These are phyloP conservation scores for Lasiodiplodia theobromae DNA, from an alignment of 2,329 filamentous ascomycete species.

Conservation along the genomic window DNA sequence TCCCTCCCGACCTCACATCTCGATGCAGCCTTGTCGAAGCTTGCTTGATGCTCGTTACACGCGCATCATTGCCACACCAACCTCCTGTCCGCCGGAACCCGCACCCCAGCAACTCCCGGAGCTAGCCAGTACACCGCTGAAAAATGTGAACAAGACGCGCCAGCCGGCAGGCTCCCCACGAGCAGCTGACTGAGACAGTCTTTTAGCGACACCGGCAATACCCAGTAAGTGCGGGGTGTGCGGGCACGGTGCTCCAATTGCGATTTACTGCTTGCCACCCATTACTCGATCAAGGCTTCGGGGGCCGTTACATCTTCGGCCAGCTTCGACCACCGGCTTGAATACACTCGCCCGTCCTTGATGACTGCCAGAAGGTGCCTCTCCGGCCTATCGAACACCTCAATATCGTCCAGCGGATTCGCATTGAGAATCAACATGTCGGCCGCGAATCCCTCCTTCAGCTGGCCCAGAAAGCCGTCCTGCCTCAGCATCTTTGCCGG, in stretches of 20 bases:
- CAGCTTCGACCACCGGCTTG: conserved; percentile 44
- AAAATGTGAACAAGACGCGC: too few relatives aligned
- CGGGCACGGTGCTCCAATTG: conserved; percentile 2
- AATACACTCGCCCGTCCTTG: conserved; percentile 61
- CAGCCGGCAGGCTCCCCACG: background rate
- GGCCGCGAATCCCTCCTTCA: conserved; percentile 59
- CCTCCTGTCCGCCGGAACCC: background rate
- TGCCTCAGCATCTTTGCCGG: conserved; percentile 58
- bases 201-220: conserved; percentile 6
- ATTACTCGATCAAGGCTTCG: conserved; percentile 11
- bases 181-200: conserved; percentile 4
- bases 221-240: conserved; percentile 15
- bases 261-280: background rate
- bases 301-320: conserved; percentile 13
- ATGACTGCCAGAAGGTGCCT: conserved; percentile 59
- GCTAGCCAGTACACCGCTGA: background rate
- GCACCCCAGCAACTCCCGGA: background rate
- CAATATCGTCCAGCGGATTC: conserved; percentile 65
- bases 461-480: conserved; percentile 57
- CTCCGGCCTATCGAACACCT: conserved; percentile 58
- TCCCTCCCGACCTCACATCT: background rate
- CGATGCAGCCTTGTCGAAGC: conserved; percentile 1
- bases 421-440: conserved; percentile 61
- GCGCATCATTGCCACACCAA: background rate
- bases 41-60: background rate